Percentiles rank a stretch among this genome's conserved stretches.
Evolutionary conservation across 805 yeast genomes (phyloP).

Genomic region (Cyberlindnera petersonii): DNA sequence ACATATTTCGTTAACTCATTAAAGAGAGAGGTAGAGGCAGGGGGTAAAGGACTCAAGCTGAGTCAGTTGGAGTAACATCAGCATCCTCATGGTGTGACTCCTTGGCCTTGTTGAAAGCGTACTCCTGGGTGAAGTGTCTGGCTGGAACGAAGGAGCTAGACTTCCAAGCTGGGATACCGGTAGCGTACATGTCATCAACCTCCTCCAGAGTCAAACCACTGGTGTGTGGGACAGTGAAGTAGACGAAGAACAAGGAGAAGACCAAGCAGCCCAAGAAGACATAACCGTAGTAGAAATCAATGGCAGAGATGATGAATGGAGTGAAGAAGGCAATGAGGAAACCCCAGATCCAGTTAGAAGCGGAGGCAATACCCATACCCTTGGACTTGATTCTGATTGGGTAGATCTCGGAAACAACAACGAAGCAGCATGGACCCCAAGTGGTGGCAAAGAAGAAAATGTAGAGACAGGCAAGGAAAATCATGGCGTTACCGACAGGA

Average conservation of each 20-base stretch:
- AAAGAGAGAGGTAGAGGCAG: too few species aligned
- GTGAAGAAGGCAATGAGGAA: constrained; percentile 64
- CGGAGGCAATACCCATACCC: constrained; percentile 56
- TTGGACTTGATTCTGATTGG: constrained; percentile 66
- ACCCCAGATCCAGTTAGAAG: constrained; percentile 66
- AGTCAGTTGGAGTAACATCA: constrained; percentile 3
- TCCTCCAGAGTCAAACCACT: constrained; percentile 80
- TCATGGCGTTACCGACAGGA: constrained; percentile 66
- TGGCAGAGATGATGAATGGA: constrained; percentile 63
- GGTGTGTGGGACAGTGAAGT: constrained; percentile 73
- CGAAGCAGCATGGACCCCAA: constrained; percentile 69
- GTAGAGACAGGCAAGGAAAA: constrained; percentile 64
- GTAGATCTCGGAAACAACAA: constrained; percentile 63
- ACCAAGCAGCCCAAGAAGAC: constrained; percentile 58
- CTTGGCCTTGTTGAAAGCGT: constrained; percentile 25
- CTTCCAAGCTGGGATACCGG: constrained; percentile 41
- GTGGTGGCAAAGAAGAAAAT: constrained; percentile 70
- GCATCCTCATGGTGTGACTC: constrained; percentile 18
- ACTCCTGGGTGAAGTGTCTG: constrained; percentile 27
- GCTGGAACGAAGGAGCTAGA: constrained; percentile 52
- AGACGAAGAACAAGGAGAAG: constrained; percentile 59
- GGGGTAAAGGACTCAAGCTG: too few species aligned
- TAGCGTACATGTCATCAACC: constrained; percentile 59
- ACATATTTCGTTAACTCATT: too few species aligned
- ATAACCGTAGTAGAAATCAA: constrained; percentile 72